Conservation (phyloP, 106 monocot species). For the Dendrobium chrysotoxum region DNA sequence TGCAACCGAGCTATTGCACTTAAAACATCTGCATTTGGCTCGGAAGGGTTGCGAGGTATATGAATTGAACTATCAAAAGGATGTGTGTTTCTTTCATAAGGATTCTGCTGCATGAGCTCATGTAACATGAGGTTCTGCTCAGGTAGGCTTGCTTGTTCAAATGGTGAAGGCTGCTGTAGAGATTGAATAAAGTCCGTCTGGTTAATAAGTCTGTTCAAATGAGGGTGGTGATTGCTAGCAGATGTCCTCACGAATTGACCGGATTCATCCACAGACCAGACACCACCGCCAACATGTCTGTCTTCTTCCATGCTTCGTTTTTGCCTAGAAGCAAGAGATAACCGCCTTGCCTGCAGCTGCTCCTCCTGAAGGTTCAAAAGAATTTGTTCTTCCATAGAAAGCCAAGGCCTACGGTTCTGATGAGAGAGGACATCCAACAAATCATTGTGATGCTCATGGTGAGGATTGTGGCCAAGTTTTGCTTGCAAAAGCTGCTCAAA, state of each 20-base stretch:
- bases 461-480: constrained; percentile 41
- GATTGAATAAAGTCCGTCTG: constrained; percentile 46
- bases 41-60: constrained; percentile 10
- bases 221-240: constrained; percentile 27
- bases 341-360: constrained; percentile 52
- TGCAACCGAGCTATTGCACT: constrained; percentile 50
- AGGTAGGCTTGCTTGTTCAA: constrained; percentile 41
- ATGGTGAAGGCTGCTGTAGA: constrained; percentile 35
- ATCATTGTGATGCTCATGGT: constrained; percentile 47
- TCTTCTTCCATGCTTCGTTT: constrained; percentile 58
- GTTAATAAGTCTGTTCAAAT: constrained; percentile 25
- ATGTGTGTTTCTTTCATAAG: constrained; percentile 11
- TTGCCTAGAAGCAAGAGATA: constrained; percentile 38
- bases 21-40: constrained; percentile 34
- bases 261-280: constrained; percentile 61
- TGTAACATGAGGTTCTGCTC: constrained; percentile 43
- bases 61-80: constrained; percentile 15
- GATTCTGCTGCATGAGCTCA: constrained; percentile 25
- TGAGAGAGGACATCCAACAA: constrained; percentile 45
- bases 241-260: constrained; percentile 47
- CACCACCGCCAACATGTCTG: constrained; percentile 36
- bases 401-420: constrained; percentile 51
- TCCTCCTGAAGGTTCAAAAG: constrained; percentile 66
- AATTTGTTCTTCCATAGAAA: constrained; percentile 63
- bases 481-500: constrained; percentile 76